Percentiles rank a stretch among this genome's conserved stretches.
phyloP scores from a whole-genome alignment of 331 rosid genomes.

The Prunus yedoensis region DNA sequence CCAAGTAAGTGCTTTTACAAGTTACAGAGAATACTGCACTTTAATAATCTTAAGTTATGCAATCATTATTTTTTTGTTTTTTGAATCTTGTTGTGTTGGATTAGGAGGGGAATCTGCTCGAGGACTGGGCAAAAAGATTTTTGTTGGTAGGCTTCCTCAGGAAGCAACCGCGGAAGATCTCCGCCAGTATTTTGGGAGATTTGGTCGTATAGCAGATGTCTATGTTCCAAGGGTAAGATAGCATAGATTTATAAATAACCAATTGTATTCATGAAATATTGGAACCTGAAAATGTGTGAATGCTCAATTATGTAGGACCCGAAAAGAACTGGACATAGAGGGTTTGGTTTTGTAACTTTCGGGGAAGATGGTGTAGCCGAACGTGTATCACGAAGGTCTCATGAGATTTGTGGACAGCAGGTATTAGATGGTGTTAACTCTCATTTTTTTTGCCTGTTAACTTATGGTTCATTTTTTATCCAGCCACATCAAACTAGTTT shows the following conservation, averaged over 20 bases:
- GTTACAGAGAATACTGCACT: neutral
- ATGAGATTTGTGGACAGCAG: constrained; percentile 95
- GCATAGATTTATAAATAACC: neutral
- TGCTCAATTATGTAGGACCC: constrained; percentile 60
- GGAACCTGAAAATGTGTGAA: constrained; percentile 12
- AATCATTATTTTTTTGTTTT: neutral
- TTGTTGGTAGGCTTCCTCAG: constrained; percentile 90
- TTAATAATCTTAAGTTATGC: neutral
- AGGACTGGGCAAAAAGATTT: constrained; percentile 77
- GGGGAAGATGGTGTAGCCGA: constrained; percentile 97
- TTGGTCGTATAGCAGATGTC: constrained; percentile 87
- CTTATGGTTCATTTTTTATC: neutral
- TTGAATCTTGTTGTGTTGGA: constrained; percentile 20
- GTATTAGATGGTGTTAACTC: constrained; percentile 26
- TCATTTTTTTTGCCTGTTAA: neutral
- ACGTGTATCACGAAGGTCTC: constrained; percentile 89
- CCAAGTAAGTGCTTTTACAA: constrained; percentile 66
- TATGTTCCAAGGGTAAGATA: constrained; percentile 89
- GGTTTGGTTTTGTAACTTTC: constrained; percentile 97
- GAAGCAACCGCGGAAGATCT: constrained; percentile 91
- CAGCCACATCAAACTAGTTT: neutral
- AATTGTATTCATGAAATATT: constrained; percentile 5
- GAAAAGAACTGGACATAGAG: constrained; percentile 91
- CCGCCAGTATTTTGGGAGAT: constrained; percentile 91
- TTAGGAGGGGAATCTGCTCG: constrained; percentile 78